Evolutionary conservation across 768 basidiomycete species (phyloP).

Genomic region (Coprinopsis sp.): DNA sequence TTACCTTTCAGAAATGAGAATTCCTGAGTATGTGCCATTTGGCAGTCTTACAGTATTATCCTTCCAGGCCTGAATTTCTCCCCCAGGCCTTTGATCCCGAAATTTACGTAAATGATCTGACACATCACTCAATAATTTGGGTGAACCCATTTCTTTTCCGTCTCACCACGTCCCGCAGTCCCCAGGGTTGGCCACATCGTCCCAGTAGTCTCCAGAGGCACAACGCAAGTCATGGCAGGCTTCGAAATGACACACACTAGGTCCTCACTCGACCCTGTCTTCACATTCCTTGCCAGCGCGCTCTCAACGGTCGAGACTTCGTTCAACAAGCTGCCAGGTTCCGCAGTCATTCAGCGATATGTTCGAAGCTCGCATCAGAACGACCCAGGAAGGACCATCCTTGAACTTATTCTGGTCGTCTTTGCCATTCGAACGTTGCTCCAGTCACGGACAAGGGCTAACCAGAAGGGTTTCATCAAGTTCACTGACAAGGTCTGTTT

Average conservation of each 20-base stretch:
- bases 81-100: no score
- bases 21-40: no score
- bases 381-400: slow-evolving; percentile 86
- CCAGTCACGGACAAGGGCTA: slow-evolving; percentile 84
- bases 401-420: slow-evolving; percentile 83
- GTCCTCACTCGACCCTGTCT: slow-evolving; percentile 42
- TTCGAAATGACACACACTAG: neutral
- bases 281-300: slow-evolving; percentile 61
- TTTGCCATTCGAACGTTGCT: slow-evolving; percentile 90
- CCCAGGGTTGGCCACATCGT: no score
- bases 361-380: slow-evolving; percentile 94
- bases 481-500: slow-evolving; percentile 81
- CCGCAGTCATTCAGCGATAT: slow-evolving; percentile 81
- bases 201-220: no score
- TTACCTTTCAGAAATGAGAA: no score
- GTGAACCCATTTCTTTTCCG: no score
- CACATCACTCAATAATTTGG: no score
- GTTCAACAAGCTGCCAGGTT: slow-evolving; percentile 77
- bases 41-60: no score
- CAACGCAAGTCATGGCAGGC: no score
- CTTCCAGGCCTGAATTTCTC: no score
- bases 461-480: slow-evolving; percentile 83
- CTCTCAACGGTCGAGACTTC: slow-evolving; percentile 55
- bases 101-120: no score
- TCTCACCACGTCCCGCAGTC: no score